Base-by-base conservation (phyloP, 176 grass and related monocot genomes). In the Alloteropsis semialata region DNA sequence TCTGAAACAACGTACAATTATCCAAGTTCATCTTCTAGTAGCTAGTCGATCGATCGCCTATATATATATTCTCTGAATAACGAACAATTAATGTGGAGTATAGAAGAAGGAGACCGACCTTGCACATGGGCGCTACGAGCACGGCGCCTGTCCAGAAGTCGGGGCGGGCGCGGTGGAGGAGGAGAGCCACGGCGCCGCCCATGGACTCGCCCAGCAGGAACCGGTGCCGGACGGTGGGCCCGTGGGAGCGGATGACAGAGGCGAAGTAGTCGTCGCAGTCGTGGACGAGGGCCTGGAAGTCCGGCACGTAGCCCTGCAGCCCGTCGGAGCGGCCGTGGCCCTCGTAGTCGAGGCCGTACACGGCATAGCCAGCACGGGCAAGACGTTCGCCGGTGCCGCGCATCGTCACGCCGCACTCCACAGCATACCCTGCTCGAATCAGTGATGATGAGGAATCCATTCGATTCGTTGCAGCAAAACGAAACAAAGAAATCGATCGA, bases 121-220 rank as follows among this genome's bases (percentile, higher is more conserved):
- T 97, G 88, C 94, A 97, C 94, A 97, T 97, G 53, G 91, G 94
- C 22, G 94, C 94, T 28, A 93, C 88, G 3, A 97, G 86, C 62
- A 97, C 77, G 34, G 88, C 86, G 32, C 94, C 94, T 75, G 82
- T 28, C 94, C 94, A 97, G 66, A 72, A 93, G 46, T 22, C 17
- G 2, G 86, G 89, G 1, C 78, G 81, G 38, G 69, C 46, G 22
- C 81, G 86, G 79, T 93, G 86, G 14, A 97, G 89, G 0, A 93
- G 89, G 41, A 97, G 94, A 10, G 72, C 86, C 27, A 97, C 87
- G 21, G 94, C 94, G 69, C 94, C 94, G 60, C 94, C 94, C 94
- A 97, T 97, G 42, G 94, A 97, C 59, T 97, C 94, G 25, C 94
- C 94, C 5, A 93, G 72, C 14, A 96, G 63, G 76, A 82, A 96